Percentiles rank a stretch among this genome's conserved stretches.
Conservation (phyloP, 2,329 filamentous ascomycete species). For the Lachnellula suecica region DNA sequence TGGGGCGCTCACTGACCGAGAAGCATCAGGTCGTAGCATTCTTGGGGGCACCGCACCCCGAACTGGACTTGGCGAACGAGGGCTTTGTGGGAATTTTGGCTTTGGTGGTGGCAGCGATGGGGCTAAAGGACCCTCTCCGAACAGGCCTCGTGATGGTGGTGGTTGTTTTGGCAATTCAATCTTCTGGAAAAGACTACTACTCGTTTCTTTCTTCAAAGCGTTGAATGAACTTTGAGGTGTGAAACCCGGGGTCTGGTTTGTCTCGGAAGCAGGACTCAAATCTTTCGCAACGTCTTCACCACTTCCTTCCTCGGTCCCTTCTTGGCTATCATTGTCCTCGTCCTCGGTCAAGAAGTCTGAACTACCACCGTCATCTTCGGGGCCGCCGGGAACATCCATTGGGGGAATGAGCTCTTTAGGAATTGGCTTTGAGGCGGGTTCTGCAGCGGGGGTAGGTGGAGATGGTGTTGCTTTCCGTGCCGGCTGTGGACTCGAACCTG, state of each 20-base stretch:
- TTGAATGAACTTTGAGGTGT: constrained; percentile 61
- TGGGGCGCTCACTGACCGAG: constrained; percentile 60
- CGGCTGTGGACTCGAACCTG: constrained; percentile 33
- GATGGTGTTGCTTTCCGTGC: constrained; percentile 8
- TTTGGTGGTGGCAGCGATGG: constrained; percentile 53
- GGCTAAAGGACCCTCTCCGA: constrained; percentile 54
- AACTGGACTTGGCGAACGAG: constrained; percentile 72
- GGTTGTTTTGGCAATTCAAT: constrained; percentile 47
- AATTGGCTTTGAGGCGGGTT: constrained; percentile 14
- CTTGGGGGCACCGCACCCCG: constrained; percentile 56
- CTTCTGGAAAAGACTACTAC: constrained; percentile 39
- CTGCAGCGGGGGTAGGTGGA: constrained; percentile 3
- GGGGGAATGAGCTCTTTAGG: constrained; percentile 24
- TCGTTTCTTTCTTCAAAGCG: constrained; percentile 39
- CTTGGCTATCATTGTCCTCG: constrained; percentile 40
- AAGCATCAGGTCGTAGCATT: constrained; percentile 47
- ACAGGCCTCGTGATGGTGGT: constrained; percentile 42
- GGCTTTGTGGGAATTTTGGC: constrained; percentile 46
- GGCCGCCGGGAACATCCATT: constrained; percentile 30
- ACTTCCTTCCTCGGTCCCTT: constrained; percentile 47
- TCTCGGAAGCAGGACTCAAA: constrained; percentile 50
- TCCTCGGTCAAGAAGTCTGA: constrained; percentile 30
- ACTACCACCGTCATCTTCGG: constrained; percentile 31
- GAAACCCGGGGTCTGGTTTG: constrained; percentile 48
- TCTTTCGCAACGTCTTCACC: constrained; percentile 66